Evolutionary conservation across 768 basidiomycete genomes (phyloP).

Genomic region (Gautieria morchelliformis): DNA sequence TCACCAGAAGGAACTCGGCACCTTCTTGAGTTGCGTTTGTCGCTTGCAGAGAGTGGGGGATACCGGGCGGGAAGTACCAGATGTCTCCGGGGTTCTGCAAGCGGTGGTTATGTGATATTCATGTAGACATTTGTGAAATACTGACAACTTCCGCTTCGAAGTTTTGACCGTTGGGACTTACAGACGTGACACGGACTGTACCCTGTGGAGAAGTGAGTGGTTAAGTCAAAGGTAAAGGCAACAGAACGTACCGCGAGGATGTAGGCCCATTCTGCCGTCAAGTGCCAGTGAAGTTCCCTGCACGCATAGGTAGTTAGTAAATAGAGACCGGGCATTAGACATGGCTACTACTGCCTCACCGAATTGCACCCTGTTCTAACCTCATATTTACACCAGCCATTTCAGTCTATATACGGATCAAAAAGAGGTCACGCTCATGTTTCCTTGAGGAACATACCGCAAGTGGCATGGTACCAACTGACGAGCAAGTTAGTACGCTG

Average conservation of each 20-base stretch:
- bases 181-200: conserved; percentile 36
- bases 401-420: background rate
- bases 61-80: conserved; percentile 53
- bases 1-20: conserved; percentile 41
- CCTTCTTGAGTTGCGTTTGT: conserved; percentile 25
- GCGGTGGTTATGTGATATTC: conserved; percentile 9
- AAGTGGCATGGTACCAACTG: conserved; percentile 32
- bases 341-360: conserved; percentile 16
- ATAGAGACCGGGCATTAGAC: background rate
- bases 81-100: conserved; percentile 32
- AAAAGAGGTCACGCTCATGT: conserved; percentile 10
- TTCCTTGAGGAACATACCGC: conserved; percentile 15
- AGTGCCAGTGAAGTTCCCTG: conserved; percentile 40
- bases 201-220: conserved; percentile 21
- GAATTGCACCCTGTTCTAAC: conserved; percentile 31
- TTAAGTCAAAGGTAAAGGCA: background rate
- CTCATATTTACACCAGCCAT: conserved; percentile 33
- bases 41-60: conserved; percentile 33
- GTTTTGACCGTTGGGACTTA: conserved; percentile 42
- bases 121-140: conserved; percentile 1
- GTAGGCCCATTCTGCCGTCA: conserved; percentile 24
- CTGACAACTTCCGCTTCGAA: conserved; percentile 46
- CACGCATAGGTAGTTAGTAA: background rate
- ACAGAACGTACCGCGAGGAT: conserved; percentile 13
- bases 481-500: background rate